Base-by-base conservation (phyloP, 306 rosid genomes). In the Rosa chinensis region DNA sequence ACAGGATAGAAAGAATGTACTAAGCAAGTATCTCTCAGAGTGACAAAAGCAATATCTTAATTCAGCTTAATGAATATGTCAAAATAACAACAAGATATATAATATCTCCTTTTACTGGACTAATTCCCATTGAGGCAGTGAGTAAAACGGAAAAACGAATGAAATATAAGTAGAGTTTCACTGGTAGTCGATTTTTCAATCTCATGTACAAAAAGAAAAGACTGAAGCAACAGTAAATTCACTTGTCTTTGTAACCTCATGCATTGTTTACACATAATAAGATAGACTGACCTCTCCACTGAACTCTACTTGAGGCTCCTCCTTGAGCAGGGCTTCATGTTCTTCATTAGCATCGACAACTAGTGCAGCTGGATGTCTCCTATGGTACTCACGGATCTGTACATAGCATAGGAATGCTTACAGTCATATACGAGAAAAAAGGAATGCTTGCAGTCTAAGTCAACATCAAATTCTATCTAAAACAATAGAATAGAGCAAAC, bases 361-460 rank as follows among this genome's bases (percentile, higher is more conserved):
- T 17, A 92, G 94, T 10, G 98, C 99, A 88, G 87, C 91, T 13
- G 96, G 96, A 76, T 95, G 97, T 86, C 88, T 92, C 85, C 99
- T 91, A 70, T 95, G 99, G 81, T 95, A 95, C 81, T 95, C 99
- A 43, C 99, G 95, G 44, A 91, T 95, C 99, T 95, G 92, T 84
- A 85, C 20, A 79, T 20, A 79, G 9, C 20, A 62, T 32, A 28
- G 2, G 37, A 32, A 32, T 32, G 37, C 37, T 32, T 32, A 32
- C 2, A 32, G 37, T 32, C 35, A 32, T 32, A 32, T 32, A 32
- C 35, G 35, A 32, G 35, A 1, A 32, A 32, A 32, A 32, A 32
- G 35, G 35, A 32, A 32, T 32, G 35, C 1, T 32, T 32, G 35
- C 35, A 32, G 35, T 32, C 35, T n/a, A 32, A 32, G 35, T 32